Evolutionary conservation across 441 rosid species (phyloP).

Genomic region (Populus hybrid): DNA sequence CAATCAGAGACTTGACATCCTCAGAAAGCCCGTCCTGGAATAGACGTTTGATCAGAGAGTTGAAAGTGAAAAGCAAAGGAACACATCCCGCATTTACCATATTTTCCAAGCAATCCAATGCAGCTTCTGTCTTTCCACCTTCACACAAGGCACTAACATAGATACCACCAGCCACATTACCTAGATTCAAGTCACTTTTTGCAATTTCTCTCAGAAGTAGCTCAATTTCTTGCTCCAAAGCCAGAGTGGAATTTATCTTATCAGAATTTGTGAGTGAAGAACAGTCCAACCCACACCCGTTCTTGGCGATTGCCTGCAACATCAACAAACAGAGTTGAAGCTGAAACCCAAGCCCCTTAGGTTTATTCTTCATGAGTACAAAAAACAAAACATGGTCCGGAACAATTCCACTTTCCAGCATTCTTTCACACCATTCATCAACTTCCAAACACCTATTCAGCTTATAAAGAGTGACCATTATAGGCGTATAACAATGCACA

Average conservation of each 20-base stretch:
- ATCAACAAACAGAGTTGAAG: slow-evolving; percentile 43
- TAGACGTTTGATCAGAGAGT: no score
- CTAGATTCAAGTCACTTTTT: slow-evolving; percentile 35
- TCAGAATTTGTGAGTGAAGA: slow-evolving; percentile 19
- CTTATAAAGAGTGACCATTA: slow-evolving; percentile 46
- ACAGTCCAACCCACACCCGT: slow-evolving; percentile 43
- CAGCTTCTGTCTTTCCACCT: slow-evolving; percentile 31
- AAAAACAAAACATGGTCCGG: slow-evolving; percentile 63
- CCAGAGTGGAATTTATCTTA: slow-evolving; percentile 15
- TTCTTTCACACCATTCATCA: slow-evolving; percentile 38
- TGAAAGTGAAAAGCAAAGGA: no score
- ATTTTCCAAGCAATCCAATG: slow-evolving; percentile 27
- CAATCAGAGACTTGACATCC: slow-evolving; percentile 21
- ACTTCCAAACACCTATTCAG: slow-evolving; percentile 40
- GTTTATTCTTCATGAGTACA: slow-evolving; percentile 48
- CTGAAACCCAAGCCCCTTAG: slow-evolving; percentile 32
- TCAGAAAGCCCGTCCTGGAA: no score
- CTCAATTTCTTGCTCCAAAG: slow-evolving; percentile 38
- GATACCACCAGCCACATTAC: slow-evolving; percentile 44
- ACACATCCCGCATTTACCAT: no score
- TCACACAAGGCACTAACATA: slow-evolving; percentile 55
- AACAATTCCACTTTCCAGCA: slow-evolving; percentile 46
- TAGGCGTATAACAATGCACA: slow-evolving; percentile 51
- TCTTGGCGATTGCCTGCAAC: slow-evolving; percentile 44
- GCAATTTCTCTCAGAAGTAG: slow-evolving; percentile 43